Conservation (phyloP, 805 yeast genomes). For the Ogataea polymorpha region DNA sequence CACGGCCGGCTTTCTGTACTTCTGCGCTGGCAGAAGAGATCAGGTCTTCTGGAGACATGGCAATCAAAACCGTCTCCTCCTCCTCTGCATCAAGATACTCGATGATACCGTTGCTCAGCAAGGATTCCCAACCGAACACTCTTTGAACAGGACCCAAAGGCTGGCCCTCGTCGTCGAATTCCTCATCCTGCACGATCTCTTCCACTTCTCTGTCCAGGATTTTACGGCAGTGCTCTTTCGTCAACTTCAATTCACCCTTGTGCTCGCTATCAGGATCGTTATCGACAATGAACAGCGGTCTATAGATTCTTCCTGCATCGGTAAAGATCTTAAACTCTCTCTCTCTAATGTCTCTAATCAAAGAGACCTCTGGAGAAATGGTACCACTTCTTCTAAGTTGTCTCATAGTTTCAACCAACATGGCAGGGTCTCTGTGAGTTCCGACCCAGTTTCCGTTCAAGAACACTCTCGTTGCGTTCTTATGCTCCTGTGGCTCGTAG, state of each 20-base stretch:
- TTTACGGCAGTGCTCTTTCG: conserved; percentile 77
- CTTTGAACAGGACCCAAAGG: conserved; percentile 41
- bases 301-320: conserved; percentile 97
- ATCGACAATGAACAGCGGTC: conserved; percentile 92
- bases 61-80: conserved; percentile 97
- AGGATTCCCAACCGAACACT: conserved; percentile 76
- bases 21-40: conserved; percentile 49
- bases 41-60: conserved; percentile 97
- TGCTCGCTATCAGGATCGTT: conserved; percentile 70
- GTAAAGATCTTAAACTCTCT: conserved; percentile 94
- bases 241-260: conserved; percentile 76
- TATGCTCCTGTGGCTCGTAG: conserved; percentile 87
- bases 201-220: conserved; percentile 63
- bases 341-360: conserved; percentile 95
- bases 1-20: conserved; percentile 37
- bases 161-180: conserved; percentile 43
- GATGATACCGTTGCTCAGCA: conserved; percentile 81
- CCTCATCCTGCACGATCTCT: conserved; percentile 46
- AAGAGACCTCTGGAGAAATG: conserved; percentile 92
- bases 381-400: conserved; percentile 93
- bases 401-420: conserved; percentile 85
- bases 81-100: conserved; percentile 99
- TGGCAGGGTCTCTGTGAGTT: conserved; percentile 94
- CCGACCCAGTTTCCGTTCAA: conserved; percentile 99
- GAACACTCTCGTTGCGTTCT: conserved; percentile 89